A percentile compares a stretch with the other conserved stretches of the same genome.
These are phyloP conservation scores for Neofusicoccum sp. DNA, from an alignment of 2,329 filamentous ascomycete species.

Conservation along the genomic window DNA sequence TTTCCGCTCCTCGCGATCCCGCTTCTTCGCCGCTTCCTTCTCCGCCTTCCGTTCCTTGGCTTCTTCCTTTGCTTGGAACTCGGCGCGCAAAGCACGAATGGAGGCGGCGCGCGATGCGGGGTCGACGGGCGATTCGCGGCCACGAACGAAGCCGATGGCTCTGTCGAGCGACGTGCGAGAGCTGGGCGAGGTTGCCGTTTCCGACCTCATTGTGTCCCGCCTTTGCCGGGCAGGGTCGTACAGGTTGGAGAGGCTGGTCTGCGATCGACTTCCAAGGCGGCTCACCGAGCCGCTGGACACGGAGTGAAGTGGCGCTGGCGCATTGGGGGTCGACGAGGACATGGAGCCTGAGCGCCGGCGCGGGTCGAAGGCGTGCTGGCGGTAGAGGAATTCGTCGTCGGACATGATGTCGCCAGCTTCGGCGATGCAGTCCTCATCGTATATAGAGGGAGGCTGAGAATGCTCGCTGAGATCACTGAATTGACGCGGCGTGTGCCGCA, in stretches of 20 bases:
- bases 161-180: slow-evolving; percentile 61
- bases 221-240: slow-evolving; percentile 47
- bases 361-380: slow-evolving; percentile 41
- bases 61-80: slow-evolving; percentile 62
- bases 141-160: slow-evolving; percentile 55
- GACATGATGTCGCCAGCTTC: slow-evolving; percentile 49
- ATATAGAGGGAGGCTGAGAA: slow-evolving; percentile 53
- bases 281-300: slow-evolving; percentile 43
- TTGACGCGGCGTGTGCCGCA: slow-evolving; percentile 58
- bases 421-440: slow-evolving; percentile 48
- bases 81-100: slow-evolving; percentile 58
- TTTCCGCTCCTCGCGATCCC: slow-evolving; percentile 40
- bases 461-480: slow-evolving; percentile 57
- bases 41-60: slow-evolving; percentile 59
- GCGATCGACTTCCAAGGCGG: slow-evolving; percentile 53
- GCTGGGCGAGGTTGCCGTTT: slow-evolving; percentile 53
- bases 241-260: slow-evolving; percentile 55
- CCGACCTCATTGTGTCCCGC: slow-evolving; percentile 53
- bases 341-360: slow-evolving; percentile 48
- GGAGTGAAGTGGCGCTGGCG: slow-evolving; percentile 37
- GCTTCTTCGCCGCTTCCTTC: slow-evolving; percentile 53
- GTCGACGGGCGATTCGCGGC: slow-evolving; percentile 51
- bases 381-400: slow-evolving; percentile 48
- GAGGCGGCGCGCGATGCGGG: slow-evolving; percentile 57
- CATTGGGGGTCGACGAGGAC: slow-evolving; percentile 42